Evolutionary conservation across 2,329 filamentous ascomycete species (phyloP).

Genomic region (Aspergillus neoniger): DNA sequence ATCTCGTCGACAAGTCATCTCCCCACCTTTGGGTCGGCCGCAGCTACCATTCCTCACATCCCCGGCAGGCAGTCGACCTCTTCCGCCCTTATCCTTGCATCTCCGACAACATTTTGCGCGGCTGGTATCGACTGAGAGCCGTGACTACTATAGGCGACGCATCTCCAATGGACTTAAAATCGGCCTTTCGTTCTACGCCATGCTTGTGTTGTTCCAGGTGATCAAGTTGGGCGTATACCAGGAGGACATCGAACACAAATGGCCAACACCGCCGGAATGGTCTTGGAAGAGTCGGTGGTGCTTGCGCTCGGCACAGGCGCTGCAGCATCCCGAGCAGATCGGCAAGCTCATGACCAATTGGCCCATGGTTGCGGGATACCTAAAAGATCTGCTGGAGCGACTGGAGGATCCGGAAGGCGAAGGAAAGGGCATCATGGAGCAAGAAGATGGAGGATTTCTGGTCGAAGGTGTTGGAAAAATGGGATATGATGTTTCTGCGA

Average conservation of each 20-base stretch:
- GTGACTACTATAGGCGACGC: slow-evolving; percentile 49
- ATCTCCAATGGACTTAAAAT: slow-evolving; percentile 67
- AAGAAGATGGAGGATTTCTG: slow-evolving; percentile 53
- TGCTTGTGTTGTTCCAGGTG: slow-evolving; percentile 60
- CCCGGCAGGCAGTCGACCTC: slow-evolving; percentile 47
- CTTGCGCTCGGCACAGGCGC: slow-evolving; percentile 65
- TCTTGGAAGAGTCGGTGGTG: slow-evolving; percentile 67
- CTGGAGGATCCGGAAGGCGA: slow-evolving; percentile 71
- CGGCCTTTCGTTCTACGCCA: slow-evolving; percentile 70
- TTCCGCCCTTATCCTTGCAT: slow-evolving; percentile 57
- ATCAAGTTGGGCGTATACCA: slow-evolving; percentile 69
- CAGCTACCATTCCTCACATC: slow-evolving; percentile 68
- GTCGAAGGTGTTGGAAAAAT: slow-evolving; percentile 58
- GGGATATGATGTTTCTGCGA: slow-evolving; percentile 70
- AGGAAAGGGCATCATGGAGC: slow-evolving; percentile 64
- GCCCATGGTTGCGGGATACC: slow-evolving; percentile 64
- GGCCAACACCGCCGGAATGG: slow-evolving; percentile 85
- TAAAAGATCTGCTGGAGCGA: slow-evolving; percentile 61
- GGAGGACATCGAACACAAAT: slow-evolving; percentile 72
- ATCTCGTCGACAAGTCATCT: slow-evolving; percentile 55
- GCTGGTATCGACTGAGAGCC: slow-evolving; percentile 75
- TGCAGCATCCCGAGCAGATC: slow-evolving; percentile 59
- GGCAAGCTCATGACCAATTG: slow-evolving; percentile 64
- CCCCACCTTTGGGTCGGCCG: slow-evolving; percentile 55
- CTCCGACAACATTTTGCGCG: slow-evolving; percentile 61